These are phyloP conservation scores for Trichosporon sp. DNA, from an alignment of 1,284 basidiomycete species.

Conservation along the genomic window DNA sequence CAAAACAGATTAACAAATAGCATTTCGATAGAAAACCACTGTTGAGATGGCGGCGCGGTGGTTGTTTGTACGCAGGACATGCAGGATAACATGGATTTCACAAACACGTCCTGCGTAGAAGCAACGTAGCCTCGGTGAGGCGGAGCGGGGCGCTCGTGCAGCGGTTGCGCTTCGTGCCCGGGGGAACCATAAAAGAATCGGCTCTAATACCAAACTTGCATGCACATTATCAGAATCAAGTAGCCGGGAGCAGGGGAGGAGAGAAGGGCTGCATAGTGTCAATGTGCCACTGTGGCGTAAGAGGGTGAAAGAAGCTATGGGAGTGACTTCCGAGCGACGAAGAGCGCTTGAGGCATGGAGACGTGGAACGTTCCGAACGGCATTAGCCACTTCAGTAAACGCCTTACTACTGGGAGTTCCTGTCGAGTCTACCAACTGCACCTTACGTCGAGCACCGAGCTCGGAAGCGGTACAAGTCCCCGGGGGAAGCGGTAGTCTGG, in stretches of 20 bases:
- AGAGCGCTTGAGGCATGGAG: too few species aligned
- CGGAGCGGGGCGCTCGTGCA: neutral
- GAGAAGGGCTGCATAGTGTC: too few species aligned
- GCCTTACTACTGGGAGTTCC: too few species aligned
- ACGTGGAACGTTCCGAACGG: too few species aligned
- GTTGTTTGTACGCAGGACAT: slow-evolving; percentile 23
- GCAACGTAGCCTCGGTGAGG: neutral
- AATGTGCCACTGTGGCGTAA: neutral
- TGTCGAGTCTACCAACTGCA: too few species aligned
- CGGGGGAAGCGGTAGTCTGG: too few species aligned
- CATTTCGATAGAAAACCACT: neutral
- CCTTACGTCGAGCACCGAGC: too few species aligned
- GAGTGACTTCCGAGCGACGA: too few species aligned
- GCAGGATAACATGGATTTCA: slow-evolving; percentile 16
- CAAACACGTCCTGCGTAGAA: neutral
- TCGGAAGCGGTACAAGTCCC: too few species aligned
- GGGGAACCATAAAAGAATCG: neutral
- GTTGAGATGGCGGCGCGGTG: slow-evolving; percentile 5
- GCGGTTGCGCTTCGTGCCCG: neutral
- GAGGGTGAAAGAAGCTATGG: too few species aligned
- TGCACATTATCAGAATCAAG: neutral
- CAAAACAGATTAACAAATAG: neutral
- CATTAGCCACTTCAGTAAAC: too few species aligned
- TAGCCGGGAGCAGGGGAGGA: too few species aligned
- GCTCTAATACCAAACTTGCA: neutral